Percentiles rank a stretch among this genome's conserved stretches.
These are phyloP conservation scores for Aspergillus proliferans DNA, from an alignment of 2,329 filamentous ascomycete genomes.

Conservation along the genomic window DNA sequence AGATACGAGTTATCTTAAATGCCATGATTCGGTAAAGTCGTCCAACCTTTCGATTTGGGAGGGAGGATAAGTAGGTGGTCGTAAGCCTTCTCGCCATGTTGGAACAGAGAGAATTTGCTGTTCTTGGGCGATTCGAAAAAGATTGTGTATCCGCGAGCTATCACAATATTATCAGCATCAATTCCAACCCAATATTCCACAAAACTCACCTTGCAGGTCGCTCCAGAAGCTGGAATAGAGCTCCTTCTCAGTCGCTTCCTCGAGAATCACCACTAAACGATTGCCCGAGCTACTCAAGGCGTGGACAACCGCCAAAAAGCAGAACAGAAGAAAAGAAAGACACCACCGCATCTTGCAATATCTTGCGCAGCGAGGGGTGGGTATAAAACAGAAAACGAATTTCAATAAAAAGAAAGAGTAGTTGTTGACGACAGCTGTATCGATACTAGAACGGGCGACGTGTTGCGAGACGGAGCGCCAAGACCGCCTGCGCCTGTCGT, in stretches of 20 bases:
- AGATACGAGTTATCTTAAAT: slow-evolving; percentile 1
- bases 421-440: slow-evolving; percentile 3
- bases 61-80: slow-evolving; percentile 89
- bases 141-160: slow-evolving; percentile 77
- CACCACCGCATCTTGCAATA: slow-evolving; percentile 64
- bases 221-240: slow-evolving; percentile 71
- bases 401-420: slow-evolving; percentile 10
- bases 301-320: slow-evolving; percentile 48
- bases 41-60: slow-evolving; percentile 75
- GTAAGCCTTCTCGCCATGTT: slow-evolving; percentile 78
- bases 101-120: slow-evolving; percentile 69
- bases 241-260: slow-evolving; percentile 73
- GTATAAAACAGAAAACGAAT: slow-evolving; percentile 5
- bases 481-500: slow-evolving; percentile 31
- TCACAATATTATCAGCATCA: slow-evolving; percentile 9
- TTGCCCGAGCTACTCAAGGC: slow-evolving; percentile 74
- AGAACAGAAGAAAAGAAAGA: slow-evolving; percentile 63
- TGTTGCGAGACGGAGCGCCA: slow-evolving; percentile 37
- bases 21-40: neutral
- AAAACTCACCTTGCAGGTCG: slow-evolving; percentile 41
- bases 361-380: slow-evolving; percentile 28
- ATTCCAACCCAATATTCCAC: slow-evolving; percentile 2
- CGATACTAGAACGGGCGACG: slow-evolving; percentile 31
- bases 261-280: slow-evolving; percentile 77
- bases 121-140: slow-evolving; percentile 78